A percentile compares a stretch with the other conserved stretches of the same genome.
Evolutionary conservation across 2,329 filamentous ascomycete genomes (phyloP).

Genomic region (Teratosphaeria pseudoeucalypti): DNA sequence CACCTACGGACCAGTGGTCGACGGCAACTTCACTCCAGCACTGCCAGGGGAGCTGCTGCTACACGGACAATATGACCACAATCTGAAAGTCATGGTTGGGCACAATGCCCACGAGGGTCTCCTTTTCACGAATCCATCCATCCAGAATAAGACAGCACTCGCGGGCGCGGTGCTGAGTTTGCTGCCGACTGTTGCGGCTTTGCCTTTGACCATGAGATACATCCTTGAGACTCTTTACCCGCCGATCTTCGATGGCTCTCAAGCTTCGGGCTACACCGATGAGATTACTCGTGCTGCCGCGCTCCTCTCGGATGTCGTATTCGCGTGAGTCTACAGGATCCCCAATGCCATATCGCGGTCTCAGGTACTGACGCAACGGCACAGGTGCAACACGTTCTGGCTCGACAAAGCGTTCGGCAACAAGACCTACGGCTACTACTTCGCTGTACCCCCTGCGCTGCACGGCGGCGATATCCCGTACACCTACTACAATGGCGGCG

Average conservation of each 20-base stretch:
- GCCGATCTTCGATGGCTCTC: conserved; percentile 35
- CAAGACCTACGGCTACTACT: conserved; percentile 42
- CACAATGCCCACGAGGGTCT: conserved; percentile 38
- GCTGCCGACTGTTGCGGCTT: conserved; percentile 23
- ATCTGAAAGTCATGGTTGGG: conserved; percentile 34
- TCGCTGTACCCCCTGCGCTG: conserved; percentile 42
- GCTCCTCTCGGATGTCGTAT: conserved; percentile 33
- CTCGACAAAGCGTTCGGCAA: conserved; percentile 38
- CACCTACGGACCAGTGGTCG: conserved; percentile 34
- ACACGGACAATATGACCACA: conserved; percentile 35
- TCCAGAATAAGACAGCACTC: conserved; percentile 25
- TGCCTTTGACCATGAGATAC: conserved; percentile 27
- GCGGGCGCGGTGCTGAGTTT: conserved; percentile 14
- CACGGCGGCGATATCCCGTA: conserved; percentile 45
- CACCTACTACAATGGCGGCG: conserved; percentile 41
- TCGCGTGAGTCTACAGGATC: conserved; percentile 19
- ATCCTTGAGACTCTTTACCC: conserved; percentile 41
- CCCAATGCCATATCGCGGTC: background rate
- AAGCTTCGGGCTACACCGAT: conserved; percentile 34
- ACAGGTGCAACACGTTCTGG: conserved; percentile 42
- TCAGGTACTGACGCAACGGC: background rate
- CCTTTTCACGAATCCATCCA: conserved; percentile 32
- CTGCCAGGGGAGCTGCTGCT: conserved; percentile 37
- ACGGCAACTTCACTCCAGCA: conserved; percentile 40
- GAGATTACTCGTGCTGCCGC: conserved; percentile 34